Evolutionary conservation across 495 filamentous ascomycete species (phyloP), one percentile per base, ranked within the genome.

Genomic region (Elasticomyces elasticus): DNA sequence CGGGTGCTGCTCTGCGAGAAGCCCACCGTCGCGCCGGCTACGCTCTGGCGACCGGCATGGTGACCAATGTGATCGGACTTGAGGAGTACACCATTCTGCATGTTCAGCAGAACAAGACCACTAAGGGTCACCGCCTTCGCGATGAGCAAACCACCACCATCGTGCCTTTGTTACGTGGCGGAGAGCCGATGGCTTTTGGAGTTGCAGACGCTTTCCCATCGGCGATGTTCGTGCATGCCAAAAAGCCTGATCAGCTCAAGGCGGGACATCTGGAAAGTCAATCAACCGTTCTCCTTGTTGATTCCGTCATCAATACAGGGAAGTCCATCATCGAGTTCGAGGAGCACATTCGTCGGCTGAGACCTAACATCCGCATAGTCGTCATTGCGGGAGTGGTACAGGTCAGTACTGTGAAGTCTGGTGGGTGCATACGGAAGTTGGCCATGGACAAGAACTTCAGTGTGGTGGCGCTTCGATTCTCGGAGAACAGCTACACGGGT

Each of bases 111-210:
- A 77, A 74, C 24, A 53, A 75, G 41, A 15, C 37, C 7, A 76
- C 69, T 2, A 56, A 25, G 0, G 81, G 82, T n/a, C 71, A 80
- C 61, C 74, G 74, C 10, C 71, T 85, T 7, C 33, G 51, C 0
- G 31, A 74, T 37, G 79, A 86, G 64, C 6, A 66, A 9, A 54
- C 66, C 19, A 84, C 79, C 3, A 56, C 72, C 15, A 83, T 86
- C 40, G 72, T 85, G 12, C 66, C 79, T 0, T 64, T 85, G 23
- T 83, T 85, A 82, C 78, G 82, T 26, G 82, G 77, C 19, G 81
- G 82, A 24, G 80, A 83, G 62, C 69, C 81, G 12, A 80, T 86
- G 78, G 82, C 82, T n/a, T 67, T 73, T 5, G 81, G 82, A 5
- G 72, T 85, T 53, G 80, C 63, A 58, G 71, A 80, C 1, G 75